Evolutionary conservation across 2,329 filamentous ascomycete genomes (phyloP), one percentile per base, ranked within the genome.

Genomic region (Rutstroemia sp.): DNA sequence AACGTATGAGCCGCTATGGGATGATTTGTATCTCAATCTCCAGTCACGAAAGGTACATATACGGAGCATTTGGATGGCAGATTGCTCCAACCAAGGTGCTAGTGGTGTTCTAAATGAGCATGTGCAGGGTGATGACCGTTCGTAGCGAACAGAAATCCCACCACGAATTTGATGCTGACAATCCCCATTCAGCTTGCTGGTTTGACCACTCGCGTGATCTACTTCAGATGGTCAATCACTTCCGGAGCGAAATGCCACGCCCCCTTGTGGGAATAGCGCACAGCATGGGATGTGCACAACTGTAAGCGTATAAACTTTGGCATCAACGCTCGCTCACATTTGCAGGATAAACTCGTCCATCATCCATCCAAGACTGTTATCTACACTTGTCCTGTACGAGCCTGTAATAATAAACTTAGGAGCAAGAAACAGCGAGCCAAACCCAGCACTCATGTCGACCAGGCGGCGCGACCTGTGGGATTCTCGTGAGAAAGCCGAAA

Each of bases 1-100:
- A 76, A 73, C 96, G 2, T 96, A 96, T 68, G 92, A 96, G 66
- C 88, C 92, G 0, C 75, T 96, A 0, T 96, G 91, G 88, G 89
- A 92, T 58, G 90, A 96, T 52, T 21, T 52, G 23, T 27, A 27
- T 27, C 25, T 27, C 25, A 27, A 27, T 27, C 14, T 19, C 19
- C 16, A 47, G 16, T 75, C 88, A 63, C 72, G 77, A 18, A 23
- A 19, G 14, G 74, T 77, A 18, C 75, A 85, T 5, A 89, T 97
- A 65, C 82, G 90, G 57, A 78, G 81, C 60, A 92, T 97, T 64
- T 96, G 89, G 88, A 94, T 96, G 65, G 85, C 90, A 60, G 92
- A 97, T 73, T 82, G 88, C n/a, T 85, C 89, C 30, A 86, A 90
- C 69, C 89, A 96, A 74, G 92, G 92, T 38, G 77, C 82, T 65